Conservation (phyloP, 768 basidiomycete species). For the Lactarius hengduanensis region DNA sequence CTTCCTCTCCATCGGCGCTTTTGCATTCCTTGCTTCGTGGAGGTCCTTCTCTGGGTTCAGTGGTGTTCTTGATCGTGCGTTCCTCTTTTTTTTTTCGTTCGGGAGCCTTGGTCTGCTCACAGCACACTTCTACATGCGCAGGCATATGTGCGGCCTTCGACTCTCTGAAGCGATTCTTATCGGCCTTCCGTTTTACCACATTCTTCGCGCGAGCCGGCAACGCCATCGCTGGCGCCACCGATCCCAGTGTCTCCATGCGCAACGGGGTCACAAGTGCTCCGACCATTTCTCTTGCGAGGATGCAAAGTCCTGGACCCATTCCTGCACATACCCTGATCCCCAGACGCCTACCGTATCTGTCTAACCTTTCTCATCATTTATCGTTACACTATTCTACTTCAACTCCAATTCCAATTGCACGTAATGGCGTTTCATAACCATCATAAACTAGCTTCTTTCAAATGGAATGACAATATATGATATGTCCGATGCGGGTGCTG, state of each 20-base stretch:
- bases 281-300: not conserved
- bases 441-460: not conserved
- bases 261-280: not conserved
- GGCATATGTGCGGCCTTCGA: not conserved
- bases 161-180: not conserved
- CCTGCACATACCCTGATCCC: not conserved
- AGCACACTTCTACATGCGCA: not conserved
- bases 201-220: not conserved
- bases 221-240: not conserved
- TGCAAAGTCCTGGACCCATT: not conserved
- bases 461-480: not conserved
- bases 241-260: not conserved
- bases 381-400: not conserved
- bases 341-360: not conserved
- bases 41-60: not conserved
- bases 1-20: not conserved
- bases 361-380: not conserved
- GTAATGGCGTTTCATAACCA: not conserved
- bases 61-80: not conserved
- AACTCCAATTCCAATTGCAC: not conserved
- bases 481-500: not conserved
- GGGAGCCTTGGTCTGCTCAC: not conserved
- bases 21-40: not conserved
- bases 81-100: not conserved
- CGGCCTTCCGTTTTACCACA: not conserved